A percentile compares a stretch with the other conserved stretches of the same genome.
These are phyloP conservation scores for Wilcoxina mikolae DNA, from an alignment of 495 filamentous ascomycete genomes.

Conservation along the genomic window DNA sequence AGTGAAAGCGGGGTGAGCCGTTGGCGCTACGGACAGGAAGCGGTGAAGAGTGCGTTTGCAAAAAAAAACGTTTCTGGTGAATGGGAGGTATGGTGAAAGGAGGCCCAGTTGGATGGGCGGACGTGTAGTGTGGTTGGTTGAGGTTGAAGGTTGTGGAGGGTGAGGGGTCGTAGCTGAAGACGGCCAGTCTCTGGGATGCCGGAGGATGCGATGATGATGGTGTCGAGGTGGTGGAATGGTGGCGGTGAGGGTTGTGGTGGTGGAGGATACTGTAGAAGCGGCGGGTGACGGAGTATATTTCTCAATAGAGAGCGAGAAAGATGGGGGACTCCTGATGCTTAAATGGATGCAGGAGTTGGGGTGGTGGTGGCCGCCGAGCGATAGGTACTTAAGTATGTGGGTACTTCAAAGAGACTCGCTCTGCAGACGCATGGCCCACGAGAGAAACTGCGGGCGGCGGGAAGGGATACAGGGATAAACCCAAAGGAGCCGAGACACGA, in stretches of 20 bases:
- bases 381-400: background rate
- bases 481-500: no score
- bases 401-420: background rate
- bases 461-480: background rate
- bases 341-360: conserved; percentile 1
- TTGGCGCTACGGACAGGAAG: background rate
- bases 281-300: no score
- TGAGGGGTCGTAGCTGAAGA: background rate
- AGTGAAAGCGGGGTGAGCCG: conserved; percentile 6
- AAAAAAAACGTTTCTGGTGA: background rate
- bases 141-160: background rate
- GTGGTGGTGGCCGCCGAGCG: conserved; percentile 3
- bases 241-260: background rate
- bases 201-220: background rate
- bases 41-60: background rate
- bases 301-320: background rate
- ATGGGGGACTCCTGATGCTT: background rate
- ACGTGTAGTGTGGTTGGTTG: background rate
- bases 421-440: conserved; percentile 1
- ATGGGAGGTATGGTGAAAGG: background rate
- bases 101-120: background rate
- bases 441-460: background rate
- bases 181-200: background rate
- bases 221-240: background rate
- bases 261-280: background rate